Percentiles rank a stretch among this genome's conserved stretches.
These are phyloP conservation scores for Nigrograna mackinnonii DNA, from an alignment of 2,329 filamentous ascomycete genomes.

Conservation along the genomic window DNA sequence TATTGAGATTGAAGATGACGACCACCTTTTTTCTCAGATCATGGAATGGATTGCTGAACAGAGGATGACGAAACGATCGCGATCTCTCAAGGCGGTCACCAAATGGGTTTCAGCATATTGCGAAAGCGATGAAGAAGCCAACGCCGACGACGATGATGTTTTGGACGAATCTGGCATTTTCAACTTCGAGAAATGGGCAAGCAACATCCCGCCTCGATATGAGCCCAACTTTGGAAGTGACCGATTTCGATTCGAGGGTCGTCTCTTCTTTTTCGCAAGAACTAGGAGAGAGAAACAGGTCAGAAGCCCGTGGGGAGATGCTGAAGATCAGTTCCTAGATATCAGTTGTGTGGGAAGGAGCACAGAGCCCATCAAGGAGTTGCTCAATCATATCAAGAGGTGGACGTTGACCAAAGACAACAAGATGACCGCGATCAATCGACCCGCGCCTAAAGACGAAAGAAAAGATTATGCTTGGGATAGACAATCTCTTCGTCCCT, in stretches of 20 bases:
- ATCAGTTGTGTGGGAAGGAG: slow-evolving; percentile 53
- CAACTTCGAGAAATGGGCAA: slow-evolving; percentile 54
- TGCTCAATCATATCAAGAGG: slow-evolving; percentile 50
- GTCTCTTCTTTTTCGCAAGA: slow-evolving; percentile 45
- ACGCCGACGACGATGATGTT: slow-evolving; percentile 37
- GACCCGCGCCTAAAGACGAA: slow-evolving; percentile 48
- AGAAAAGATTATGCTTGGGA: slow-evolving; percentile 41
- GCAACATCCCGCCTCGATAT: slow-evolving; percentile 52
- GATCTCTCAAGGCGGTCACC: slow-evolving; percentile 46
- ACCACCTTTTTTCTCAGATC: slow-evolving; percentile 47
- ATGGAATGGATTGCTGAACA: slow-evolving; percentile 50
- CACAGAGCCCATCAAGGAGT: slow-evolving; percentile 51
- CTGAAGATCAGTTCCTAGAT: slow-evolving; percentile 46
- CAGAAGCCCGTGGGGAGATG: slow-evolving; percentile 19
- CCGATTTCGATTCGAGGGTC: slow-evolving; percentile 47
- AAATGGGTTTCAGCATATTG: slow-evolving; percentile 38
- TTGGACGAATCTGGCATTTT: slow-evolving; percentile 48
- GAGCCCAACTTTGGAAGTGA: slow-evolving; percentile 54
- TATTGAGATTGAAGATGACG: slow-evolving; percentile 49
- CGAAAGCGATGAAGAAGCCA: slow-evolving; percentile 35
- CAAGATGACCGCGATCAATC: slow-evolving; percentile 50
- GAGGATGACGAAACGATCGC: slow-evolving; percentile 38
- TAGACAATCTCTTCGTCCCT: slow-evolving; percentile 58
- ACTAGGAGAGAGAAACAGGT: slow-evolving; percentile 33
- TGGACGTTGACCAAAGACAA: slow-evolving; percentile 47